Conservation (phyloP, 768 basidiomycete genomes). For the Lentinula edodes region DNA sequence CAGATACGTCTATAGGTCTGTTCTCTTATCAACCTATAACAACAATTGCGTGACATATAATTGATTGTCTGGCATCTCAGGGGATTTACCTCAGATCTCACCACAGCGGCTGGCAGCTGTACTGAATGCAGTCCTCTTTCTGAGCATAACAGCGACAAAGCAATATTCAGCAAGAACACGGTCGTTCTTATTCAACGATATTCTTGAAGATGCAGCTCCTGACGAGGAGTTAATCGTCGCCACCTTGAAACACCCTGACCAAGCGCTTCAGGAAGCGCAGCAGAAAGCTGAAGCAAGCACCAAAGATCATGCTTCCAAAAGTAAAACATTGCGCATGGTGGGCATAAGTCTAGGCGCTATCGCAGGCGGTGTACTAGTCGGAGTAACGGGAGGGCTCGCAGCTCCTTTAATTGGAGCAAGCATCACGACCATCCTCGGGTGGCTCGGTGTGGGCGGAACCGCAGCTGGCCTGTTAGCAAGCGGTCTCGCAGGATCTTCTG, state of each 20-base stretch:
- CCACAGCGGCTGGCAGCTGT: conserved; percentile 30
- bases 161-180: conserved; percentile 48
- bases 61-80: not conserved
- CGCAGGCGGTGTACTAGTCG: conserved; percentile 50
- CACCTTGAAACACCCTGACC: conserved; percentile 44
- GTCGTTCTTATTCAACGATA: conserved; percentile 30
- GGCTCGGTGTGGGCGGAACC: conserved; percentile 50
- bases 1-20: conserved; percentile 37
- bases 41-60: not conserved
- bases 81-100: conserved; percentile 33
- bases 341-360: conserved; percentile 48
- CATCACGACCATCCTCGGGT: conserved; percentile 40
- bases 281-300: conserved; percentile 33
- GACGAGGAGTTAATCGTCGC: conserved; percentile 40
- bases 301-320: conserved; percentile 34
- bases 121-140: conserved; percentile 45
- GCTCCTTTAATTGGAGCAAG: conserved; percentile 56
- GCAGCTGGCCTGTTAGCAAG: conserved; percentile 44
- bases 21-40: not conserved
- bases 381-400: conserved; percentile 54
- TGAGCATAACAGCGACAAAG: conserved; percentile 41
- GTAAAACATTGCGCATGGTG: conserved; percentile 35
- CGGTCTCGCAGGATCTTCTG: conserved; percentile 48
- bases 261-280: conserved; percentile 38
- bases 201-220: conserved; percentile 10